Evolutionary conservation across 106 monocot species (phyloP), one percentile per base, ranked within the genome.

Genomic region (Posidonia australis): DNA sequence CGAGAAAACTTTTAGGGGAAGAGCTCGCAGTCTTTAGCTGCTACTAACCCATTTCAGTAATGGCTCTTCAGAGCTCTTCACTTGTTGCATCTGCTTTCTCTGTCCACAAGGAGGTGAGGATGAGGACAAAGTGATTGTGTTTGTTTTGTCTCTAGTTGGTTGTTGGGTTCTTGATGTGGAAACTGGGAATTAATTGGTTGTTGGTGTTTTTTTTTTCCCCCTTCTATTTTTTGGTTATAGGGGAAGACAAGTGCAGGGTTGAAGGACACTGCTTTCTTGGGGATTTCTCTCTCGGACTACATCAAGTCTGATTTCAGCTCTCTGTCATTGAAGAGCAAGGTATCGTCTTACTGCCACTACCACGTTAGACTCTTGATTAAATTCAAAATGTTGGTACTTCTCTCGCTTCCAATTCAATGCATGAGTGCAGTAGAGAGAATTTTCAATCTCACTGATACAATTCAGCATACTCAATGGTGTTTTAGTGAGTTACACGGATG

Each of bases 1-100:
- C n/a, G n/a, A n/a, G n/a, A n/a, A n/a, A n/a, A n/a, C n/a, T n/a
- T n/a, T n/a, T n/a, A n/a, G n/a, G n/a, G n/a, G n/a, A n/a, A n/a
- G n/a, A n/a, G n/a, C n/a, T n/a, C n/a, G n/a, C n/a, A n/a, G n/a
- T n/a, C n/a, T n/a, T n/a, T n/a, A n/a, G n/a, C n/a, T n/a, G n/a
- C n/a, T n/a, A n/a, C n/a, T n/a, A n/a, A n/a, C n/a, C 36, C 36
- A 7, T 36, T 36, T 36, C 36, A 36, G 36, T 46, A 25, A 93
- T 94, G 94, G 84, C 94, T 66, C 90, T 94, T 21, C 94, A 84
- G 67, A 78, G 80, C 41, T 82, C 82, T 28, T 80, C 77, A 14
- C 78, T 84, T 32, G 78, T 77, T 28, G 72, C 86, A 0, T 79
- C 86, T 10, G 67, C 89, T 32, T 36, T 68, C 23, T 76, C 82